Conservation (phyloP, 2,329 filamentous ascomycete genomes). For the Geosmithia flava region DNA sequence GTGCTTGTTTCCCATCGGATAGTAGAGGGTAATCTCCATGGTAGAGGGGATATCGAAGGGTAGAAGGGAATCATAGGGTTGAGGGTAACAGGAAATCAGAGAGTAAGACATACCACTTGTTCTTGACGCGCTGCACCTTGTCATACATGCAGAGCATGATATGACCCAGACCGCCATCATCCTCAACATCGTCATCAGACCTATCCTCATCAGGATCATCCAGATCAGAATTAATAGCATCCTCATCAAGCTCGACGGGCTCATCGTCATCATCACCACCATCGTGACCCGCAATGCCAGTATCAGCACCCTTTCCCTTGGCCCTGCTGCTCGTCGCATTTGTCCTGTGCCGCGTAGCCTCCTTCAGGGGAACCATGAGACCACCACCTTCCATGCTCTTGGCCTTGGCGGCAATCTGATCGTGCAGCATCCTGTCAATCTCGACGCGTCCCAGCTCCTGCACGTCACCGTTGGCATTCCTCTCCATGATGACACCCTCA, state of each 20-base stretch:
- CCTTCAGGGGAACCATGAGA: slow-evolving; percentile 59
- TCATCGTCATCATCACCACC: slow-evolving; percentile 46
- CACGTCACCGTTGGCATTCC: slow-evolving; percentile 38
- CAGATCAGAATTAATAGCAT: slow-evolving; percentile 96
- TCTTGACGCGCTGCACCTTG: slow-evolving; percentile 98
- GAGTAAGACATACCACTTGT: slow-evolving; percentile 67
- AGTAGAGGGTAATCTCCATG: no score
- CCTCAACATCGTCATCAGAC: slow-evolving; percentile 76
- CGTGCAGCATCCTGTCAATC: slow-evolving; percentile 58
- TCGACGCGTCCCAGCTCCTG: slow-evolving; percentile 46
- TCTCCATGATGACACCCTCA: slow-evolving; percentile 46
- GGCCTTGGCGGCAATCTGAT: slow-evolving; percentile 52
- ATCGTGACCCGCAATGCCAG: slow-evolving; percentile 43
- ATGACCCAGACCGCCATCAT: slow-evolving; percentile 69
- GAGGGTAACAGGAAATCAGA: no score
- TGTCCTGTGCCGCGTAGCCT: slow-evolving; percentile 23
- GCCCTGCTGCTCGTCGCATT: slow-evolving; percentile 12
- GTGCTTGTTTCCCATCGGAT: not conserved
- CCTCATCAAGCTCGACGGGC: slow-evolving; percentile 60
- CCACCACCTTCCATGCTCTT: slow-evolving; percentile 63
- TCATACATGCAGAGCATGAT: slow-evolving; percentile 99
- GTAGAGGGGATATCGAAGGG: slow-evolving; percentile 4
- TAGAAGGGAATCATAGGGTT: not conserved
- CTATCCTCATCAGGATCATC: slow-evolving; percentile 85
- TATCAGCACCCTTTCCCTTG: slow-evolving; percentile 10